A percentile compares a stretch with the other conserved stretches of the same genome.
Evolutionary conservation across 2,329 filamentous ascomycete genomes (phyloP).

Genomic region (Claviceps africana): DNA sequence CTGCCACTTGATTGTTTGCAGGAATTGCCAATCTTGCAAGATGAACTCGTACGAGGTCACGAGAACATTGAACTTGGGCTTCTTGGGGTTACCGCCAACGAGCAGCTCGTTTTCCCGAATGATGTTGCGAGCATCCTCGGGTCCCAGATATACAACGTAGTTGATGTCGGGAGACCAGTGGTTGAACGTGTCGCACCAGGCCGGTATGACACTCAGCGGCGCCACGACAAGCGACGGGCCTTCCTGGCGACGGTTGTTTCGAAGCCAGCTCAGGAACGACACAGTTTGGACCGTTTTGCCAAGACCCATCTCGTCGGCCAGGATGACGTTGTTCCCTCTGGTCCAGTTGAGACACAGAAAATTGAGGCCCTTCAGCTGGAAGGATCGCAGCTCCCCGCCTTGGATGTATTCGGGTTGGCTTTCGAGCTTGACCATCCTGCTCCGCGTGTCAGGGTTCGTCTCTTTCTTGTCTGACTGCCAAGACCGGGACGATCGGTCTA

Average conservation of each 20-base stretch:
- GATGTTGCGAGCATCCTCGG: constrained; percentile 69
- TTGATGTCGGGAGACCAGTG: constrained; percentile 92
- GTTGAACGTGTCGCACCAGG: constrained; percentile 97
- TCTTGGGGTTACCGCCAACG: constrained; percentile 70
- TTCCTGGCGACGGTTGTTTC: constrained; percentile 77
- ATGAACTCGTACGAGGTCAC: constrained; percentile 98
- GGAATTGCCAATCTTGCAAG: constrained; percentile 66
- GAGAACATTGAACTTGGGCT: constrained; percentile 93
- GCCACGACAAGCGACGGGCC: constrained; percentile 96
- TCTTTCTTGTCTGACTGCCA: constrained; percentile 71
- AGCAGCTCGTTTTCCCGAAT: constrained; percentile 86
- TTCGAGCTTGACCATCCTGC: constrained; percentile 58
- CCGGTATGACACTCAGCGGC: constrained; percentile 89
- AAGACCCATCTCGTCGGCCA: constrained; percentile 96
- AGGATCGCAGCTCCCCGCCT: constrained; percentile 73
- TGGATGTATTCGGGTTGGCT: constrained; percentile 77
- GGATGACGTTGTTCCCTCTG: constrained; percentile 83
- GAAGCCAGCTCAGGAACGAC: constrained; percentile 91
- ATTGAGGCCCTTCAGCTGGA: constrained; percentile 88
- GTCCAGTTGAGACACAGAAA: constrained; percentile 96
- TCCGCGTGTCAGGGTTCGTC: constrained; percentile 59
- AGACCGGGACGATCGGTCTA: constrained; percentile 68
- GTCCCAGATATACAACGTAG: constrained; percentile 92
- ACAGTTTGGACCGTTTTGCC: constrained; percentile 98
- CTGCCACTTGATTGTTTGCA: constrained; percentile 92